These are phyloP conservation scores for Ophiostoma montium DNA, from an alignment of 2,329 filamentous ascomycete genomes.

Conservation along the genomic window DNA sequence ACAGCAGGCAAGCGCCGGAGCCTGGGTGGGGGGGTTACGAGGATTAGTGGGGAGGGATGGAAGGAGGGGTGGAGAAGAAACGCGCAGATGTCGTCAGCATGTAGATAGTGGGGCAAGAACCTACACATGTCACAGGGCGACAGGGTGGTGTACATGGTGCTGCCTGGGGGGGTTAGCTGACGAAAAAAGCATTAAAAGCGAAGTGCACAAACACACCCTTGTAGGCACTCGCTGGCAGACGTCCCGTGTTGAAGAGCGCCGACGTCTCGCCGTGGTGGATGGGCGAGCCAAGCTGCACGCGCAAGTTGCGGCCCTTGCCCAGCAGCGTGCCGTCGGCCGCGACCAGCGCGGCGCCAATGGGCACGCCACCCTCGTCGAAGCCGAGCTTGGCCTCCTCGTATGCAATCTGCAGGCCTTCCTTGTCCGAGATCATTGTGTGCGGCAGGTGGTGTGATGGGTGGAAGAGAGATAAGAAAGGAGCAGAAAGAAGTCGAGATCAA, in stretches of 20 bases:
- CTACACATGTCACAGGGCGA: slow-evolving; percentile 67
- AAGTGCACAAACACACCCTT: slow-evolving; percentile 17
- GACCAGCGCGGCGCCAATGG: slow-evolving; percentile 46
- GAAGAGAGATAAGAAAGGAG: background rate
- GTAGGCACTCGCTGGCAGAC: slow-evolving; percentile 55
- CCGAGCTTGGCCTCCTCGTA: slow-evolving; percentile 31
- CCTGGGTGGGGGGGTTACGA: slow-evolving; percentile 15
- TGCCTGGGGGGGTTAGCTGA: slow-evolving; percentile 23
- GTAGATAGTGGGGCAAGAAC: too few relatives aligned
- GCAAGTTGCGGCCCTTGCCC: slow-evolving; percentile 61
- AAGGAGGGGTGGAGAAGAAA: background rate
- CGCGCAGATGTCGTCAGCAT: too few relatives aligned
- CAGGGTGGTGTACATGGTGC: slow-evolving; percentile 74
- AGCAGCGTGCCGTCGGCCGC: slow-evolving; percentile 54
- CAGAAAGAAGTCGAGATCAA: too few relatives aligned
- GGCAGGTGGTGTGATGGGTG: background rate
- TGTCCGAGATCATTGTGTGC: slow-evolving; percentile 8
- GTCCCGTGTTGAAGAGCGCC: slow-evolving; percentile 59
- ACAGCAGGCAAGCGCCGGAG: slow-evolving; percentile 63
- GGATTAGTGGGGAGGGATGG: background rate
- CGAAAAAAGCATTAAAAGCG: background rate
- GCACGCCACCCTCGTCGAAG: slow-evolving; percentile 33
- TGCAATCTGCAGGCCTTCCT: slow-evolving; percentile 22
- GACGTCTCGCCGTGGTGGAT: slow-evolving; percentile 63
- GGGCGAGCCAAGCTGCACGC: slow-evolving; percentile 56